Percentiles rank a stretch among this genome's conserved stretches.
Evolutionary conservation across 345 rosid species (phyloP).

Genomic region (Eucalyptus curtisii): DNA sequence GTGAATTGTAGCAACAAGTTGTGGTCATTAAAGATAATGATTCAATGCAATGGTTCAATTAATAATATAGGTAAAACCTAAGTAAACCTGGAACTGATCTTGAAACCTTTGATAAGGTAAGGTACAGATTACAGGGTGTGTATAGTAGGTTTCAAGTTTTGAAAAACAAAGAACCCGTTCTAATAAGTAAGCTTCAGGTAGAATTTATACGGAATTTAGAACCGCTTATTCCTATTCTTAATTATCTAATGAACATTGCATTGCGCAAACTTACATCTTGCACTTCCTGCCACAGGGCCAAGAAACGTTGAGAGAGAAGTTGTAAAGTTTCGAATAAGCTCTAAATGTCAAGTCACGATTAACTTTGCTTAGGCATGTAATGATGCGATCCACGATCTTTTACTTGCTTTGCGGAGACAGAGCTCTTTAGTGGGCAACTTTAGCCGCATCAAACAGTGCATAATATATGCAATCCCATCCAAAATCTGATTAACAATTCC

Average conservation of each 20-base stretch:
- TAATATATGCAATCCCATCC: neutral
- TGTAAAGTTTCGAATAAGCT: neutral
- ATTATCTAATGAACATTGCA: neutral
- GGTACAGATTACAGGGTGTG: rapidly evolving
- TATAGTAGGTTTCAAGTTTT: too few relatives aligned
- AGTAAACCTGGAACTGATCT: too few relatives aligned
- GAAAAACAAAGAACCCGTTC: too few relatives aligned
- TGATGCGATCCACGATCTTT: conserved; percentile 25
- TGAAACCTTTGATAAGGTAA: too few relatives aligned
- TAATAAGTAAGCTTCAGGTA: too few relatives aligned
- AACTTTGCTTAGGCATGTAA: neutral
- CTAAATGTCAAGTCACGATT: neutral
- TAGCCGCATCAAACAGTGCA: neutral
- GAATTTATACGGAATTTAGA: too few relatives aligned
- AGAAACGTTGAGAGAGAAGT: neutral
- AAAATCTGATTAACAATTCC: neutral
- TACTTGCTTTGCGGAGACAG: conserved; percentile 10
- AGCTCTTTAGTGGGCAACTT: neutral
- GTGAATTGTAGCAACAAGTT: too few relatives aligned
- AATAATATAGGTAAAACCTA: too few relatives aligned
- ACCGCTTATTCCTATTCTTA: rapidly evolving
- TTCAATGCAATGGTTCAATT: too few relatives aligned
- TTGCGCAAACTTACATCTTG: neutral
- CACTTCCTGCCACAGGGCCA: neutral
- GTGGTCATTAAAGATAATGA: too few relatives aligned